Evolutionary conservation across 768 basidiomycete genomes (phyloP), one percentile per base, ranked within the genome.

Genomic region (Lyophyllum shimeji): DNA sequence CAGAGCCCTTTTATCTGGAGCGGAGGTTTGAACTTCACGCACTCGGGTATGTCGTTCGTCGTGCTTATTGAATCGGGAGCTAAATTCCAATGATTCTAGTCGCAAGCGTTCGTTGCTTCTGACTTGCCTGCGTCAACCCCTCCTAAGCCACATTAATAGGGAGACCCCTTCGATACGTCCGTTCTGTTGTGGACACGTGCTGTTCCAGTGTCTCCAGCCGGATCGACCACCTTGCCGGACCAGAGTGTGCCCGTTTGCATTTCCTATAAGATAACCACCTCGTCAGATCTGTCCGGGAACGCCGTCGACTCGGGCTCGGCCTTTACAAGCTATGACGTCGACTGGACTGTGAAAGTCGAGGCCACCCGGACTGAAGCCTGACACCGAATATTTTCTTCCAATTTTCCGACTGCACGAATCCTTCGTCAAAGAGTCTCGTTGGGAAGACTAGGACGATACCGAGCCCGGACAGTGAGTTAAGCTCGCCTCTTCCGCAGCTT

Each of bases 341-440:
- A 84, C 62, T 84, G 75, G 65, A 84, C 83, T 0, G 73, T 83
- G 59, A 85, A 85, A 65, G 78, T 85, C 17, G 84, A 85, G 59
- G 82, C 83, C 1, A 75, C 69, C n/a, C 0, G 73, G 73, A 2
- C 65, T 86, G 48, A 60, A 71, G 40, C 72, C 84, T 0, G 82
- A 83, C 59, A 81, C 78, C 0, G 72, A 74, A 50, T 86, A 84
- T 61, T 83, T n/a, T 76, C 63, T 85, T 76, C 67, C 74, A 76
- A 43, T 85, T 84, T 55, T 70, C 74, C 4, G 82, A 84, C 61
- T 85, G 83, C 57, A 78, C 78, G 5, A 77, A 81, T 51, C 67
- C 73, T 11, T 53, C 63, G 11, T 72, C 69, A 6, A 68, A 69
- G 29, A 81, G 78, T 47, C 76, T 81, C 2, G 69, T 82, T 25